A percentile compares a stretch with the other conserved stretches of the same genome.
phyloP scores from a whole-genome alignment of 768 basidiomycete species.

The Coprinopsis marcescibilis region DNA sequence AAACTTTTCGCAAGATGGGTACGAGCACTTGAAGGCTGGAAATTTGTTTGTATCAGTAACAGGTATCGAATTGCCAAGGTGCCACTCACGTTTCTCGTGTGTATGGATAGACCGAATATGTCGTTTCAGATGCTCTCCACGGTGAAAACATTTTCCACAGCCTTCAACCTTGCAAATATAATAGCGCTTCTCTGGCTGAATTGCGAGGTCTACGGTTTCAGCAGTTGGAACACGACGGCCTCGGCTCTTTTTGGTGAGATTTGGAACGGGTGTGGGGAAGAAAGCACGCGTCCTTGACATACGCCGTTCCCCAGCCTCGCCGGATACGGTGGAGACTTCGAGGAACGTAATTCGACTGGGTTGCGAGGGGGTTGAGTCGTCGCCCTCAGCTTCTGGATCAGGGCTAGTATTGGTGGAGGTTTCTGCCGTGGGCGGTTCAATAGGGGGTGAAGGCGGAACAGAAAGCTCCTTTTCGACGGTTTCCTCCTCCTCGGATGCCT shows the following conservation, averaged over 20 bases:
- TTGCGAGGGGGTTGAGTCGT: background rate
- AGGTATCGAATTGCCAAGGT: constrained; percentile 1
- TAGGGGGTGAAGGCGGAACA: background rate
- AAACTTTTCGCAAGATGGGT: constrained; percentile 59
- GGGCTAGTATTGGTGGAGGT: constrained; percentile 4
- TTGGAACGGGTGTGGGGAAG: constrained; percentile 67
- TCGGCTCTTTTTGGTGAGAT: constrained; percentile 75
- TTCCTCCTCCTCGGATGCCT: constrained; percentile 2
- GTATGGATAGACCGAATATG: constrained; percentile 74
- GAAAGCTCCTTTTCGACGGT: background rate
- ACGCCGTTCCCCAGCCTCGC: constrained; percentile 28
- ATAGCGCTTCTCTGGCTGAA: constrained; percentile 26
- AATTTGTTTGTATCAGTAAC: constrained; percentile 12
- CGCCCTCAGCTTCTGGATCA: constrained; percentile 2
- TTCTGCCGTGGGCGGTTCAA: constrained; percentile 4
- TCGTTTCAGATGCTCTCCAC: constrained; percentile 72
- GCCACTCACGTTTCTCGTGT: constrained; percentile 65
- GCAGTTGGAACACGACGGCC: constrained; percentile 70
- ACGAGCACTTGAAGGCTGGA: constrained; percentile 68
- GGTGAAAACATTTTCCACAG: constrained; percentile 69
- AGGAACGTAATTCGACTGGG: constrained; percentile 13
- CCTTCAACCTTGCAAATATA: constrained; percentile 64
- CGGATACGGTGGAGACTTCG: constrained; percentile 13
- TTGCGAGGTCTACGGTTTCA: constrained; percentile 16
- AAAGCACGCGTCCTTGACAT: constrained; percentile 47